Evolutionary conservation across 176 grass and related monocot species (phyloP).

Genomic region (Triticum urartu): DNA sequence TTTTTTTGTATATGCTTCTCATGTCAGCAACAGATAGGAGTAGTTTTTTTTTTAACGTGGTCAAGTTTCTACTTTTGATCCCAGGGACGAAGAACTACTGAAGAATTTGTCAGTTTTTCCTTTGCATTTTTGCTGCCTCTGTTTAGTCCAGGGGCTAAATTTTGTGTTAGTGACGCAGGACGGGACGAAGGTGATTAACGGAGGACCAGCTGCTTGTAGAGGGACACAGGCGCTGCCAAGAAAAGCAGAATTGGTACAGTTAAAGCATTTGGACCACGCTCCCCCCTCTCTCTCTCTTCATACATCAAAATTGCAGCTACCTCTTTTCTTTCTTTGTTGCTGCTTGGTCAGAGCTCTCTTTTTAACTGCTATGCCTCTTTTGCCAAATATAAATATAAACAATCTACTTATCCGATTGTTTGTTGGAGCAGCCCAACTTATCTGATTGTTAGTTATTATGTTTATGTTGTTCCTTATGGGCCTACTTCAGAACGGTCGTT

Average conservation of each 20-base stretch:
- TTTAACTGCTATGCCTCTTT: not conserved
- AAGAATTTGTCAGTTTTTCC: conserved; percentile 13
- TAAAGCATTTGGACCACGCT: conserved; percentile 42
- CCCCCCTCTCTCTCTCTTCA: conserved; percentile 16
- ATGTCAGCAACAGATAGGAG: not conserved
- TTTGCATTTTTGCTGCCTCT: conserved; percentile 27
- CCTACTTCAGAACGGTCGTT: too few relatives aligned
- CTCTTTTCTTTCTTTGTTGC: not conserved
- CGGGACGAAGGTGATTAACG: conserved; percentile 39
- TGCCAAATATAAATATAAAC: not conserved
- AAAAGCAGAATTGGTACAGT: conserved; percentile 93
- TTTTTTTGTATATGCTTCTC: not conserved
- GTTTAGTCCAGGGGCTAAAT: conserved; percentile 30
- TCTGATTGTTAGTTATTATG: not conserved
- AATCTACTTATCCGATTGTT: not conserved
- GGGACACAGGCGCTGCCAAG: conserved; percentile 68
- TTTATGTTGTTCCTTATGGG: too few relatives aligned
- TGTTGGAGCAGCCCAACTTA: not conserved
- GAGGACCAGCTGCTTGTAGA: conserved; percentile 77
- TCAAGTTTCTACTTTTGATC: conserved; percentile 41
- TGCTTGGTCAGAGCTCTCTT: not conserved
- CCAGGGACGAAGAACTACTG: not conserved
- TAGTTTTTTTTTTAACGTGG: conserved; percentile 8
- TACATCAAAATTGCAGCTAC: conserved; percentile 33
- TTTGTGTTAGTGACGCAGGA: conserved; percentile 32